Base-by-base conservation (phyloP, 805 yeast species). In the Metschnikowia gruessii region DNA sequence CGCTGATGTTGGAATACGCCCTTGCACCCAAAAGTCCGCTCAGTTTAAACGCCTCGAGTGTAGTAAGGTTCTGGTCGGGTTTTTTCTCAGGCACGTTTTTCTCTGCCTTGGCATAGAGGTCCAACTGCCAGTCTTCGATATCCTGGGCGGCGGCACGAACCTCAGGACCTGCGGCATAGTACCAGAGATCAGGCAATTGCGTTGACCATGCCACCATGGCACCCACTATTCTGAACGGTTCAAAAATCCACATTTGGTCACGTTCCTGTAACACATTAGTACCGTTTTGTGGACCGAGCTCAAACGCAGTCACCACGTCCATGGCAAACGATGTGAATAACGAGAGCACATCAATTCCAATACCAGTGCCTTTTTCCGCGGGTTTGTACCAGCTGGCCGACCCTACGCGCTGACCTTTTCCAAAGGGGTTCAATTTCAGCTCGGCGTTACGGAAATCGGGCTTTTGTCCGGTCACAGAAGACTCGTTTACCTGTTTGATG, bases 201-300 rank as follows among this genome's bases (percentile, higher is more conserved):
- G 87, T 81, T 0, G 82, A 77, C 80, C 84, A 83, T 61, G 83
- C 83, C 71, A 80, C 79, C 71, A 81, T 73, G 2, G 80, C 69
- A 0, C 83, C 75, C 26, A 76, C 80, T 31, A 70, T 64, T n/a
- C 78, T 60, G 30, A 70, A 69, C 32, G 77, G 68, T 21, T 76
- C 62, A 7, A 71, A 56, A 21, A 72, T 66, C 21, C 72, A 74
- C 17, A 70, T 50, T 9, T 68, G 61, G 11, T 59, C 58, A 3
- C 71, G 70, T 38, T 71, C 67, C 4, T 59, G 49, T 26, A 82
- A 55, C 31, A 81, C 62, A 33, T 75, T 60, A 0, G 79, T 67
- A n/a, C 81, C 75, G 44, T 72, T 69, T 9, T 66, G 62, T 0
- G 59, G 52, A 0, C 91, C 91, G 47, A 82, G 71, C 46, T 80